Base-by-base conservation (phyloP, 116 monocot genomes). In the Dioscorea cayenensis region DNA sequence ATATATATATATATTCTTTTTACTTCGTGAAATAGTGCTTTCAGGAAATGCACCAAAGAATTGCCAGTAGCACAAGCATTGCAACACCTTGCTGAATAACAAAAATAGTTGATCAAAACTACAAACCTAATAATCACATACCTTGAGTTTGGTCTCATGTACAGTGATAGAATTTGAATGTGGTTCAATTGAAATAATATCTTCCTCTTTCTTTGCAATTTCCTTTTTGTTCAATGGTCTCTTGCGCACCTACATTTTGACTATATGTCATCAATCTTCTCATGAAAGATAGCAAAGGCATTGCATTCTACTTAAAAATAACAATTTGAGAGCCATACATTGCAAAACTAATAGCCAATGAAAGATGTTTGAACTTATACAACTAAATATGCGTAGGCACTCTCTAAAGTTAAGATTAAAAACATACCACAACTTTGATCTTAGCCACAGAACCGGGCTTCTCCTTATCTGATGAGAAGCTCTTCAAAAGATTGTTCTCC, bases 361-460 rank as follows among this genome's bases (percentile, higher is more conserved):
- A 43, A 12, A 43, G 43, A 43, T 43, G 12, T 43, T 43, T 43
- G 43, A 43, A 43, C 12, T 43, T 43, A 7, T 6, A 43, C 0
- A 10, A 43, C 43, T 43, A 43, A 43, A 43, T 43, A 7, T 0
- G 43, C 43, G 6, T 5, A 43, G 12, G 7, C 7, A 43, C 43
- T 43, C 11, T 8, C 43, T 43, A 43, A 43, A 43, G 43, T 8
- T 43, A 12, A 43, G 43, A 43, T 43, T 43, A 38, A 69, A 25
- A 84, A 73, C 84, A 66, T 85, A 96, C 96, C 92, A 96, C 96
- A 16, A 96, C 96, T 99, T 99, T 99, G 70, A 99, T 99, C 84
- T 99, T 94, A 12, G 99, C 91, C 79, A 89, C 94, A 84, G 86
- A 79, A 67, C 80, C 66, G 18, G 75, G 36, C 73, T 91, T 99